phyloP scores from a whole-genome alignment of 176 grass and related monocot species.

The Stipa capillata region DNA sequence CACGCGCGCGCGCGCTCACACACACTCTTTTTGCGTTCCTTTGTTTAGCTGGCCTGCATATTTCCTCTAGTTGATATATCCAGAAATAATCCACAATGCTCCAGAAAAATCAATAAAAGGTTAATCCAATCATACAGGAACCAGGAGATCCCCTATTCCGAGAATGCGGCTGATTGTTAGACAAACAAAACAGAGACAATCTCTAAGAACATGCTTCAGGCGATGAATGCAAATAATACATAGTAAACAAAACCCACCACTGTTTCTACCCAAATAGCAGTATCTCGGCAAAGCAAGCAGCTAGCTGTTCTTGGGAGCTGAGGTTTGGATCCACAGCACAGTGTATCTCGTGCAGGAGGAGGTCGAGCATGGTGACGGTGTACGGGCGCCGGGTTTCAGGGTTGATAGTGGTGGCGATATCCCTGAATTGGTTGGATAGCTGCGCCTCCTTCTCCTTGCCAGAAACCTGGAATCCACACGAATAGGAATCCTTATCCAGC shows the following conservation, averaged over 20 bases:
- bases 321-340: conserved; percentile 28
- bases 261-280: no score
- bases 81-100: no score
- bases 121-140: no score
- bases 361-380: conserved; percentile 91
- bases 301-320: conserved; percentile 10
- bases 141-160: no score
- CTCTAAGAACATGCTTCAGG: neutral
- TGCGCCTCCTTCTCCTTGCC: conserved; percentile 93
- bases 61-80: neutral
- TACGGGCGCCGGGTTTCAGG: conserved; percentile 73
- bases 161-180: conserved; percentile 58
- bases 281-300: neutral
- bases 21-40: neutral
- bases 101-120: no score
- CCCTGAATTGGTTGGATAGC: conserved; percentile 73
- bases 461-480: no score
- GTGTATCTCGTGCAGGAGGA: conserved; percentile 89
- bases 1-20: no score
- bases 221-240: neutral
- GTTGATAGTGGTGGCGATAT: conserved; percentile 90
- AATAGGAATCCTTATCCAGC: no score
- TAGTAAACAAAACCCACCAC: neutral
- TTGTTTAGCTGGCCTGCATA: neutral
- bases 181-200: neutral